These are phyloP conservation scores for Colletotrichum sp. DNA, from an alignment of 2,329 filamentous ascomycete species.

Conservation along the genomic window DNA sequence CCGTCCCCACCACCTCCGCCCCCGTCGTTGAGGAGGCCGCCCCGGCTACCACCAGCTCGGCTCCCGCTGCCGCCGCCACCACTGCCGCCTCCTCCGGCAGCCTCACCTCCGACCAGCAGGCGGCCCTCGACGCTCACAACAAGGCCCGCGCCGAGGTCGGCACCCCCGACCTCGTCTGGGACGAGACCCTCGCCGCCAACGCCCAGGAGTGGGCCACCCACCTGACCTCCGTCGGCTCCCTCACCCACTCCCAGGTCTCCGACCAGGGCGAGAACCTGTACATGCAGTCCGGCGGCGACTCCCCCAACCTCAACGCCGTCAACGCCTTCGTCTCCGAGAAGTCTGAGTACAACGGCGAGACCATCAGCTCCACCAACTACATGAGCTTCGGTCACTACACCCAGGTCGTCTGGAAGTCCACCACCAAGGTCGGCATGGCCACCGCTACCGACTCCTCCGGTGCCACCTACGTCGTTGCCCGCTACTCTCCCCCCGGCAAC, in stretches of 20 bases:
- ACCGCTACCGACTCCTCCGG: slow-evolving; percentile 29
- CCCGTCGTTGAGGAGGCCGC: slow-evolving; percentile 1
- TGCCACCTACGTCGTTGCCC: slow-evolving; percentile 33
- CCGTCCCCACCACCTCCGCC: slow-evolving; percentile 26
- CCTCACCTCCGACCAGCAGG: slow-evolving; percentile 14
- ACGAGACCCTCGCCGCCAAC: slow-evolving; percentile 30
- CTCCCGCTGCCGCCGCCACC: background rate
- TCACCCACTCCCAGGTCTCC: slow-evolving; percentile 14
- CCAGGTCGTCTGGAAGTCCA: slow-evolving; percentile 34
- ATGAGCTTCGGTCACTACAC: slow-evolving; percentile 33
- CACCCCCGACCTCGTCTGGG: slow-evolving; percentile 24
- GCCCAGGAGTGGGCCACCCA: slow-evolving; percentile 23
- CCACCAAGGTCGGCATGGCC: slow-evolving; percentile 36
- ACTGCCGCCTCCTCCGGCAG: slow-evolving; percentile 6
- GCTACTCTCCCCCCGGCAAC: slow-evolving; percentile 38
- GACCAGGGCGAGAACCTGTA: slow-evolving; percentile 22
- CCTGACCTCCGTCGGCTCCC: slow-evolving; percentile 16
- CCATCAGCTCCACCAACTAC: slow-evolving; percentile 17
- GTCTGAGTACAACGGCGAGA: slow-evolving; percentile 16
- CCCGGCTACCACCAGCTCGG: slow-evolving; percentile 21
- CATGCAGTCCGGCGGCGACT: slow-evolving; percentile 14
- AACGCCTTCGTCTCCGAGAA: slow-evolving; percentile 18
- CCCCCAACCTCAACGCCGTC: slow-evolving; percentile 14
- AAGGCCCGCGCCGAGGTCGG: slow-evolving; percentile 17
- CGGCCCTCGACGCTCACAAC: slow-evolving; percentile 20